Evolutionary conservation across 2,329 filamentous ascomycete species (phyloP), one percentile per base, ranked within the genome.

Genomic region (Diaporthe citrichinensis): DNA sequence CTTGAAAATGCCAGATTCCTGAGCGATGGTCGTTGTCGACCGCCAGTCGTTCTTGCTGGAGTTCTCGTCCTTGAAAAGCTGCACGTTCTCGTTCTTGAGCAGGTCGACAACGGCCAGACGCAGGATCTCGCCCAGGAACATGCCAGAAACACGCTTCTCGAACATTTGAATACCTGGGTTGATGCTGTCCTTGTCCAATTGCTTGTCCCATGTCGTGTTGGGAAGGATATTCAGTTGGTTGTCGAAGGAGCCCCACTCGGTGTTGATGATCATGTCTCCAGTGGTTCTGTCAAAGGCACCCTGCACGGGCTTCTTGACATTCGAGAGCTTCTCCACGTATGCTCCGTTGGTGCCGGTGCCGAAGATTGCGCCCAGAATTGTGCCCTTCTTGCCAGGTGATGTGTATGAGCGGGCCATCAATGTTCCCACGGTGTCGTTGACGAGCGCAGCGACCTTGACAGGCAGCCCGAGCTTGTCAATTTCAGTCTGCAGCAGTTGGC

Each of bases 81-180:
- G 88, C 9, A 93, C 86, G 1, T 88, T 83, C 39, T 92, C 88
- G 79, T 94, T 90, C 79, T 93, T 90, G 81, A 96, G 87, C 83
- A 98, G 90, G 75, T 92, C 88, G 69, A 97, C 84, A 31, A 98
- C 86, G 23, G 93, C 92, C 59, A 95, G 89, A 73, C 97, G 94
- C 73, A 98, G 89, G 78, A 98, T 96, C 84, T 99, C 97, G 73
- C 97, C 97, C 67, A 99, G 85, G 87, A 98, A 99, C 96, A 99
- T 98, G 83, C 97, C 97, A 0, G 95, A 98, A 23, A 99, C 94
- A 65, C 96, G 94, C 90, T 99, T 99, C 87, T 99, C 97, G 82
- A 98, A 99, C 94, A 98, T 98, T 83, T 99, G 97, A 77, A 98
- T 92, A 36, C 97, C 97, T 0, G 96, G 96, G 84, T 99, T 98